These are phyloP conservation scores for Rhizopogon rudus DNA, from an alignment of 768 basidiomycete genomes.

Conservation along the genomic window DNA sequence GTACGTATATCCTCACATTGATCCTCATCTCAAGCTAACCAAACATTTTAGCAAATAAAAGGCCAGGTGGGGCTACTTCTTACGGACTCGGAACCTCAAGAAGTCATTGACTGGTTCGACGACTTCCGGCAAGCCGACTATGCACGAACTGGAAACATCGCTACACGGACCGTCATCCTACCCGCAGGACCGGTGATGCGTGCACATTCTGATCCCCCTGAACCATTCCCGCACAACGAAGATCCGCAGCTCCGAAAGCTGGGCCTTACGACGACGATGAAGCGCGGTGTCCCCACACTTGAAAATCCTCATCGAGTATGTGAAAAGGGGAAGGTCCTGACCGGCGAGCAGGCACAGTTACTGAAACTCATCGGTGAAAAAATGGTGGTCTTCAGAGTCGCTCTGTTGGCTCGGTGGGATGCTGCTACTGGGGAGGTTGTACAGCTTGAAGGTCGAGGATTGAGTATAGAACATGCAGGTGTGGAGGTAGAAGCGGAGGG, in stretches of 20 bases:
- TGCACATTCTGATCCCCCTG: slow-evolving; percentile 70
- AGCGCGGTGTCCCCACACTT: slow-evolving; percentile 84
- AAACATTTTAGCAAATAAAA: slow-evolving; percentile 69
- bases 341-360: slow-evolving; percentile 85
- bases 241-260: slow-evolving; percentile 94
- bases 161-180: slow-evolving; percentile 67
- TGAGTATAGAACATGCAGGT: slow-evolving; percentile 28
- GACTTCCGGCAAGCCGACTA: slow-evolving; percentile 89
- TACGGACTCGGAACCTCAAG: slow-evolving; percentile 84
- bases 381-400: slow-evolving; percentile 81
- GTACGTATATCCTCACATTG: slow-evolving; percentile 34
- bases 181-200: slow-evolving; percentile 85
- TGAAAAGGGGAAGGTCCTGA: slow-evolving; percentile 72
- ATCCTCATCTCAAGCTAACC: background rate
- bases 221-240: slow-evolving; percentile 95
- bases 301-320: slow-evolving; percentile 80
- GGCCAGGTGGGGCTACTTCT: slow-evolving; percentile 94
- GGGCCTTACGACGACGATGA: slow-evolving; percentile 80
- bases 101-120: slow-evolving; percentile 92
- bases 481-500: slow-evolving; percentile 26
- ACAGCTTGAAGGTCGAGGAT: slow-evolving; percentile 44
- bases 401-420: slow-evolving; percentile 70
- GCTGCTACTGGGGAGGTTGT: slow-evolving; percentile 59
- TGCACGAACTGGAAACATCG: slow-evolving; percentile 82
- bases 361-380: slow-evolving; percentile 87